A percentile compares a stretch with the other conserved stretches of the same genome.
phyloP scores from a whole-genome alignment of 192 early-diverging fungal species.

The Coemansia sp. region DNA sequence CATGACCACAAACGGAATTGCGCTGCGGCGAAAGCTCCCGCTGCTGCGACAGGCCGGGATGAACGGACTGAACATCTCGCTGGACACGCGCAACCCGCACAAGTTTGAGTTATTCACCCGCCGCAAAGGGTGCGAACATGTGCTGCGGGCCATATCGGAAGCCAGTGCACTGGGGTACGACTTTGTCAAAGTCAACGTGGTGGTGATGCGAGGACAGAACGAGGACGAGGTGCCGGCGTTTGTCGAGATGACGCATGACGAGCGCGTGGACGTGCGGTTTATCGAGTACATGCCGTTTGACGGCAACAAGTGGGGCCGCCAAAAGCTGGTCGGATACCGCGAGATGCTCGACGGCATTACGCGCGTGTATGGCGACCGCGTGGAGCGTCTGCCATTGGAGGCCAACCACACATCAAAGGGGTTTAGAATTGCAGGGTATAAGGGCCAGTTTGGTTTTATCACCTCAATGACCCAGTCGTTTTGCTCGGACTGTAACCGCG shows the following conservation, averaged over 20 bases:
- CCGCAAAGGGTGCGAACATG: constrained; percentile 75
- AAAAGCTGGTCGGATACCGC: constrained; percentile 82
- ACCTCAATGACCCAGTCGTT: constrained; percentile 98
- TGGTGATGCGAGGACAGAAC: constrained; percentile 86
- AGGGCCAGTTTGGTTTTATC: constrained; percentile 94
- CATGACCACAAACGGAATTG: constrained; percentile 96
- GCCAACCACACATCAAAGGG: constrained; percentile 78
- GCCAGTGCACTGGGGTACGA: constrained; percentile 65
- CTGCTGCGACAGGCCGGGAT: constrained; percentile 70
- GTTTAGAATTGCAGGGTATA: constrained; percentile 73
- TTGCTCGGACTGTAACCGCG: constrained; percentile 89
- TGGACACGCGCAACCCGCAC: constrained; percentile 85
- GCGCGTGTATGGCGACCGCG: constrained; percentile 55
- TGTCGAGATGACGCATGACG: constrained; percentile 79
- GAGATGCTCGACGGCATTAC: constrained; percentile 68
- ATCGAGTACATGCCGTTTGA: constrained; percentile 99
- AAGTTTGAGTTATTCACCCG: constrained; percentile 91
- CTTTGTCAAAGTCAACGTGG: constrained; percentile 90
- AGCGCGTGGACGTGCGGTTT: constrained; percentile 79
- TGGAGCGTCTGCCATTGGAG: constrained; percentile 69
- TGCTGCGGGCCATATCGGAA: constrained; percentile 73
- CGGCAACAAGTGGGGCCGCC: constrained; percentile 86
- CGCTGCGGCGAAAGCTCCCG: constrained; percentile 79
- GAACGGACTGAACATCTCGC: constrained; percentile 84
- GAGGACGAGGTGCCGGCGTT: constrained; percentile 80